A percentile compares a stretch with the other conserved stretches of the same genome.
Conservation (phyloP, 352 stramenopile species). For the Phytopythium sindhum region DNA sequence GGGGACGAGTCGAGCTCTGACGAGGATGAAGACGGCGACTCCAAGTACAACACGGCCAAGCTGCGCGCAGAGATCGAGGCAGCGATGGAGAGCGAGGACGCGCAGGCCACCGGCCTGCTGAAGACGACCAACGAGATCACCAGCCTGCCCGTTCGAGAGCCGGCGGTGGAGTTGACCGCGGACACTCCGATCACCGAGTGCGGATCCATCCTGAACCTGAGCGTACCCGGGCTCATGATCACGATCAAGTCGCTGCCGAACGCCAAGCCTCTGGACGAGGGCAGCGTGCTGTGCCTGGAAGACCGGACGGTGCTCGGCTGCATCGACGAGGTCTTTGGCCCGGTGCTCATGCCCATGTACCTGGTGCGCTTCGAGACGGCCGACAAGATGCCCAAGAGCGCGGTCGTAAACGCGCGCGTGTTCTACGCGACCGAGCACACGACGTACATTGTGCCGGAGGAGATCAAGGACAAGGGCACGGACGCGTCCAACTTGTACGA, state of each 20-base stretch:
- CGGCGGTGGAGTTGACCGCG: conserved; percentile 61
- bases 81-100: conserved; percentile 71
- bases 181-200: conserved; percentile 71
- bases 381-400: conserved; percentile 60
- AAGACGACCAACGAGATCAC: conserved; percentile 70
- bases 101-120: conserved; percentile 32
- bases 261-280: conserved; percentile 68
- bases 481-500: conserved; percentile 87
- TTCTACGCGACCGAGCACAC: conserved; percentile 79
- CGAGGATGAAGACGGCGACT: conserved; percentile 26
- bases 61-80: conserved; percentile 73
- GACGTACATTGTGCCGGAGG: conserved; percentile 74
- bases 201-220: conserved; percentile 67
- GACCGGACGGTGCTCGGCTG: conserved; percentile 75
- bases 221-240: conserved; percentile 55
- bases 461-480: conserved; percentile 78
- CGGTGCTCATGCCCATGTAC: conserved; percentile 85
- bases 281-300: conserved; percentile 76
- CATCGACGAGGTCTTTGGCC: conserved; percentile 83
- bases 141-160: conserved; percentile 50
- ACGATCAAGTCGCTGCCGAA: conserved; percentile 72
- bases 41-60: conserved; percentile 19
- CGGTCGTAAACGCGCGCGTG: conserved; percentile 35
- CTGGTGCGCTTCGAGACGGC: conserved; percentile 73
- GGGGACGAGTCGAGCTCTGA: conserved; percentile 22